Evolutionary conservation across 2,329 filamentous ascomycete species (phyloP), one percentile per base, ranked within the genome.

Genomic region (Neopestalotiopsis sp.): DNA sequence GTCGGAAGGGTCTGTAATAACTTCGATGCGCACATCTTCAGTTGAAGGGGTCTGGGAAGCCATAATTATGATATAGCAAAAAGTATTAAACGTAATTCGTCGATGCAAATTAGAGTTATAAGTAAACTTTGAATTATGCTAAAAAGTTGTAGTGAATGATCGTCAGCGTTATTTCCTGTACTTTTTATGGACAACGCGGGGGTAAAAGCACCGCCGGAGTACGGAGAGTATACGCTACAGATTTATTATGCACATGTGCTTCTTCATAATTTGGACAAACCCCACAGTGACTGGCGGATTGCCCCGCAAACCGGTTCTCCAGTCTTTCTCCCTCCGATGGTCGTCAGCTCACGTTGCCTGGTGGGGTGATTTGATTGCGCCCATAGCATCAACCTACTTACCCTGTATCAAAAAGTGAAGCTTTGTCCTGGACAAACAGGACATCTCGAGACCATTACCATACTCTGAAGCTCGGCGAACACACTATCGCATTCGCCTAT

Each of bases 11-110:
- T 67, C 63, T 38, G 68, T 68, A 32, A 78, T 71, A 20, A 75
- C 65, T 59, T 77, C 73, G 65, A 78, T 69, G 60, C 67, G 69
- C 4, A 69, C 62, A n/a, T 72, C 71, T 12, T 72, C 70, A 13
- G 32, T 38, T n/a, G 63, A 20, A 24, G n/a, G 7, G 32, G n/a
- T 40, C 10, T 56, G 64, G 9, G 42, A 20, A 34, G 45, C 45
- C 64, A 66, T 28, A 28, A 28, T 66, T n/a, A 20, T 62, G 17
- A 10, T 13, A 20, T 34, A 32, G 13, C 28, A 38, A 34, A 4
- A 38, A 4, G n/a, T 49, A 49, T 45, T 45, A 17, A 45, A 13
- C 17, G 17, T 17, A 49, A 14, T 49, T n/a, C 17, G 45, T 20
- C 45, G n/a, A 24, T n/a, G 7, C 30, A 20, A 38, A 42, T 38